Conservation (phyloP, 192 early-diverging fungal genomes). For the Entomortierella chlamydospora region DNA sequence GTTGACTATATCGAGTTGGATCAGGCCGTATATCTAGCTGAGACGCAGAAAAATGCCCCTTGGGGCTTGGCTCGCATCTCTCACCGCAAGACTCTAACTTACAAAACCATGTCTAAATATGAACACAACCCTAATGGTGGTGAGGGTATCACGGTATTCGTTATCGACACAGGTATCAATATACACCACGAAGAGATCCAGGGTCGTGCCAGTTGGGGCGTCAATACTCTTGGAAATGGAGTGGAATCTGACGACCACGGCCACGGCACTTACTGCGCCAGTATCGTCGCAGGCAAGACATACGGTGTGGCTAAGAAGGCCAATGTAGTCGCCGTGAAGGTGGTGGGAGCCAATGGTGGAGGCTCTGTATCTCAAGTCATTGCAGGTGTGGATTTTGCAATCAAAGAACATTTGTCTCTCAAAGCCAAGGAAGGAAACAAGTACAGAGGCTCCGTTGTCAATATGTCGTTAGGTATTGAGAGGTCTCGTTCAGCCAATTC, state of each 20-base stretch:
- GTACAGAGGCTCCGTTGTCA: constrained; percentile 87
- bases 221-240: constrained; percentile 75
- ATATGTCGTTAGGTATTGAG: constrained; percentile 93
- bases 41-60: constrained; percentile 78
- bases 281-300: constrained; percentile 83
- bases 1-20: constrained; percentile 90
- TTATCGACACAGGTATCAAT: constrained; percentile 95
- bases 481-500: constrained; percentile 79
- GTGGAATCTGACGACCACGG: constrained; percentile 74
- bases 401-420: constrained; percentile 34
- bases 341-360: constrained; percentile 86
- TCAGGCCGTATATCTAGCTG: constrained; percentile 76
- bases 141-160: constrained; percentile 87
- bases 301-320: constrained; percentile 93
- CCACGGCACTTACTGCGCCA: constrained; percentile 91
- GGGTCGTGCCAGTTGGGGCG: constrained; percentile 88
- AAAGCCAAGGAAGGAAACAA: constrained; percentile 62
- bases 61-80: constrained; percentile 91
- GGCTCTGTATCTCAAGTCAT: constrained; percentile 69
- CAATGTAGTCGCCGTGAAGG: constrained; percentile 90
- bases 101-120: constrained; percentile 76
- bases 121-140: constrained; percentile 77
- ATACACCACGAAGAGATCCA: constrained; percentile 89
- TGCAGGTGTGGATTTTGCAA: constrained; percentile 75
- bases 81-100: constrained; percentile 72